Conservation (phyloP, 176 grass and related monocot genomes). For the Rhynchospora tenuis region DNA sequence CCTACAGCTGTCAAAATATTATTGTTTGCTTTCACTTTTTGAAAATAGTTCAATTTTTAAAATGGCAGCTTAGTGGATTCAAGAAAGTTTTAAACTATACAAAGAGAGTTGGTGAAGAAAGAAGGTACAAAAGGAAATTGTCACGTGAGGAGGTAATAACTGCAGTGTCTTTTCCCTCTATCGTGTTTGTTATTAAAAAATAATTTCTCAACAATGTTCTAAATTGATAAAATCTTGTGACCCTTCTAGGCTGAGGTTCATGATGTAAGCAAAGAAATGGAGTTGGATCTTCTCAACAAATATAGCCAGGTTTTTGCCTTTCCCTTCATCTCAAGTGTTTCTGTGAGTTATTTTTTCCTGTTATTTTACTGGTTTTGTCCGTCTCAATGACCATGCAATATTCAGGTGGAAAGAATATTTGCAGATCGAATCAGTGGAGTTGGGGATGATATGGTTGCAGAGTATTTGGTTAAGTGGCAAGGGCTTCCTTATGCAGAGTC, state of each 20-base stretch:
- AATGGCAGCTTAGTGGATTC: slow-evolving; percentile 90
- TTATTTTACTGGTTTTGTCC: slow-evolving; percentile 25
- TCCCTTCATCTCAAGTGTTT: neutral
- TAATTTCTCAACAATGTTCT: neutral
- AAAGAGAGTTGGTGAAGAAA: slow-evolving; percentile 86
- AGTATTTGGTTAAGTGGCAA: slow-evolving; percentile 99
- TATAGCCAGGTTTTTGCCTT: slow-evolving; percentile 88
- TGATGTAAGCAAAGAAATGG: slow-evolving; percentile 99
- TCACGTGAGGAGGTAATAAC: slow-evolving; percentile 92
- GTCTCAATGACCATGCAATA: slow-evolving; percentile 29
- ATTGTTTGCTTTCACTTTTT: neutral
- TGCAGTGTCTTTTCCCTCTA: neutral
- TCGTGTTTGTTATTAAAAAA: neutral
- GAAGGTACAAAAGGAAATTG: slow-evolving; percentile 71
- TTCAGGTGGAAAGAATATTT: slow-evolving; percentile 98
- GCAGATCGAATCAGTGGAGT: slow-evolving; percentile 85
- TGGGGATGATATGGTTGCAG: slow-evolving; percentile 78
- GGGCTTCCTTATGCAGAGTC: slow-evolving; percentile 99
- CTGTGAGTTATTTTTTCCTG: slow-evolving; percentile 6
- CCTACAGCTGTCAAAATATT: neutral
- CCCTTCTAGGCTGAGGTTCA: slow-evolving; percentile 77
- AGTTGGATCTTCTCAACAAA: slow-evolving; percentile 94
- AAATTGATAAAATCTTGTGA: slow-evolving; percentile 12
- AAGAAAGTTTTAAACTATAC: slow-evolving; percentile 99
- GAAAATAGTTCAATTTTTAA: slow-evolving; percentile 4